Evolutionary conservation across 805 yeast species (phyloP).

Genomic region (Starmerella kuoi): DNA sequence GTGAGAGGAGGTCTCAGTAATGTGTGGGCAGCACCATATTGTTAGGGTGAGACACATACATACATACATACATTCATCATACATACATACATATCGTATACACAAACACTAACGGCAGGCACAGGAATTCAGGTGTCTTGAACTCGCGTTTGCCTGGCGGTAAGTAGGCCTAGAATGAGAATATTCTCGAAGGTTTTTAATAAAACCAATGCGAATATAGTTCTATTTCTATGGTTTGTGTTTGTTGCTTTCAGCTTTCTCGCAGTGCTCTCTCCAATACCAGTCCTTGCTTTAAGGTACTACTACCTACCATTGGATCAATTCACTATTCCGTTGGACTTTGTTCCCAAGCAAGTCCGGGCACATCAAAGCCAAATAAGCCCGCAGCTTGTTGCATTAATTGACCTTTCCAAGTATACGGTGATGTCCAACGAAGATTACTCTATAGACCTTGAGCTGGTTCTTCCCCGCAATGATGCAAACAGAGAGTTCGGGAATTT

Average conservation of each 20-base stretch:
- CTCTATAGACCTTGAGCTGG: slow-evolving; percentile 23
- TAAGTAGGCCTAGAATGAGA: no score
- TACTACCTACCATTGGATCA: slow-evolving; percentile 6
- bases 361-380: not conserved
- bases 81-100: no score
- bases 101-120: no score
- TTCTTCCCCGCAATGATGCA: slow-evolving; percentile 25
- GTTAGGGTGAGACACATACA: no score
- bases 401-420: slow-evolving; percentile 4
- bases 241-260: not conserved
- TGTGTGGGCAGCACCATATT: no score
- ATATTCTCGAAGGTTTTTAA: not conserved
- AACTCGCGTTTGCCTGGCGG: no score
- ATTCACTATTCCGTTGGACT: slow-evolving; percentile 9
- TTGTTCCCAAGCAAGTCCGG: slow-evolving; percentile 10
- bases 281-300: slow-evolving; percentile 7
- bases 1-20: no score
- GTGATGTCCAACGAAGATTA: slow-evolving; percentile 20
- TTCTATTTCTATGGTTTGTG: slow-evolving; percentile 3
- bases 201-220: not conserved
- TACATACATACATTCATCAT: no score
- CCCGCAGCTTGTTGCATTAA: slow-evolving; percentile 7
- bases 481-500: slow-evolving; percentile 29
- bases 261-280: slow-evolving; percentile 5
- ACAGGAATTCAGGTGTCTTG: no score